phyloP scores from a whole-genome alignment of 2,329 filamentous ascomycete genomes.

The Fusarium tuaranense region DNA sequence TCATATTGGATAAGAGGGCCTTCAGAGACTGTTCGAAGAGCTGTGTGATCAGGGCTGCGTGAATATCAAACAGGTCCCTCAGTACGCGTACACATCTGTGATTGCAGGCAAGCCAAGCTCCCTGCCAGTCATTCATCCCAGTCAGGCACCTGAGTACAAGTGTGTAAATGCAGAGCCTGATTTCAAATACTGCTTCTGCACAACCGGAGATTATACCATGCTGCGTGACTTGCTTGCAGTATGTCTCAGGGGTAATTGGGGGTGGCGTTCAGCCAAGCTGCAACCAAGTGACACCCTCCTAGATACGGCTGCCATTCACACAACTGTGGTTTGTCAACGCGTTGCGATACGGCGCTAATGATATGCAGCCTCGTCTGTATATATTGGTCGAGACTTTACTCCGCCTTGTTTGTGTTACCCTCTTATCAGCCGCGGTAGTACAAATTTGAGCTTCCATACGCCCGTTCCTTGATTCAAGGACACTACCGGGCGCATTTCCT shows the following conservation, averaged over 20 bases:
- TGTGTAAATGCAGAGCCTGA: neutral
- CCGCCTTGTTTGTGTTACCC: neutral
- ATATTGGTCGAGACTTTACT: neutral
- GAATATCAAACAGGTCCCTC: neutral
- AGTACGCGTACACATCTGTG: neutral
- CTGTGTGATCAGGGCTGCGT: neutral
- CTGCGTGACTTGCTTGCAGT: neutral
- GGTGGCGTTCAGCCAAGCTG: neutral
- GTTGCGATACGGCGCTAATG: neutral
- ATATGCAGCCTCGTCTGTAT: neutral
- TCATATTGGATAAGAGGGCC: fast-evolving
- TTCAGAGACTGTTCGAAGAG: neutral
- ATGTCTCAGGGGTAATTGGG: neutral
- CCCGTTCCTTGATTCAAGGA: neutral
- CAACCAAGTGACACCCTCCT: neutral
- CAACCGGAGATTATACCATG: neutral
- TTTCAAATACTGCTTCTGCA: neutral
- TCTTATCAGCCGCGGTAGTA: neutral
- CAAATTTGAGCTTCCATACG: neutral
- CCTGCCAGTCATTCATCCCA: neutral
- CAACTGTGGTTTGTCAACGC: neutral
- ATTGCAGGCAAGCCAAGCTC: neutral
- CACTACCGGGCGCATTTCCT: neutral
- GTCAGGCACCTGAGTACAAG: neutral
- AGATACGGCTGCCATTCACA: neutral